These are phyloP conservation scores for Mycena galericulata DNA, from an alignment of 768 basidiomycete species.

Conservation along the genomic window DNA sequence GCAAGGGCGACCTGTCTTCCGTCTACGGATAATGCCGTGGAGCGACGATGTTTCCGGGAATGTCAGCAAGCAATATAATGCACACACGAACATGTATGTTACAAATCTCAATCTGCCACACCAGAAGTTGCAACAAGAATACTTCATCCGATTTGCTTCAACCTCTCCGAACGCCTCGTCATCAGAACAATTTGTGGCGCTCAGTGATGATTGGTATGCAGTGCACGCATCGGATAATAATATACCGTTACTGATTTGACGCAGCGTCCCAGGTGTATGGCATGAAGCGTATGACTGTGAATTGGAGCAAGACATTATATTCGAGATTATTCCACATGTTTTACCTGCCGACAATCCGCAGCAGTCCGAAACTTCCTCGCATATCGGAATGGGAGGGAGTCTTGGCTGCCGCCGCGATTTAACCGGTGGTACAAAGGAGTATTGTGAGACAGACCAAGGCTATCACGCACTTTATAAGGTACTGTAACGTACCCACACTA, in stretches of 20 bases:
- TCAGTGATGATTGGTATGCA: conserved; percentile 35
- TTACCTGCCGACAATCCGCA: conserved; percentile 49
- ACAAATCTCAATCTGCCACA: conserved; percentile 45
- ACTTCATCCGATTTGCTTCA: conserved; percentile 45
- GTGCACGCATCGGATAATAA: not conserved
- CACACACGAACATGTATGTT: conserved; percentile 48
- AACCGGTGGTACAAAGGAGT: conserved; percentile 37
- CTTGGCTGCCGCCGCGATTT: conserved; percentile 39
- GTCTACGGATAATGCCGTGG: not conserved
- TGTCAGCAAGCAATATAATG: conserved; percentile 48
- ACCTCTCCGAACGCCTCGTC: conserved; percentile 46
- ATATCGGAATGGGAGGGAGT: conserved; percentile 40
- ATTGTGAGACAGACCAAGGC: conserved; percentile 32
- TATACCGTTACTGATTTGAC: not conserved
- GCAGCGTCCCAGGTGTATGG: not conserved
- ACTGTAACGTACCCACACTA: not conserved
- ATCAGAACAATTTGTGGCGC: conserved; percentile 44
- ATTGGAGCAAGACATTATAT: conserved; percentile 38
- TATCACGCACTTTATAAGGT: not conserved
- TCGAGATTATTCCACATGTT: conserved; percentile 37
- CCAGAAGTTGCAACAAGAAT: conserved; percentile 42
- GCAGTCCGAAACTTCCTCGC: conserved; percentile 43
- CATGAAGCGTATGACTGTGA: conserved; percentile 42
- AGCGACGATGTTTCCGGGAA: conserved; percentile 15
- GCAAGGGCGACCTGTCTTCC: not conserved